Conservation (phyloP, 768 basidiomycete species). For the Panus rudis region DNA sequence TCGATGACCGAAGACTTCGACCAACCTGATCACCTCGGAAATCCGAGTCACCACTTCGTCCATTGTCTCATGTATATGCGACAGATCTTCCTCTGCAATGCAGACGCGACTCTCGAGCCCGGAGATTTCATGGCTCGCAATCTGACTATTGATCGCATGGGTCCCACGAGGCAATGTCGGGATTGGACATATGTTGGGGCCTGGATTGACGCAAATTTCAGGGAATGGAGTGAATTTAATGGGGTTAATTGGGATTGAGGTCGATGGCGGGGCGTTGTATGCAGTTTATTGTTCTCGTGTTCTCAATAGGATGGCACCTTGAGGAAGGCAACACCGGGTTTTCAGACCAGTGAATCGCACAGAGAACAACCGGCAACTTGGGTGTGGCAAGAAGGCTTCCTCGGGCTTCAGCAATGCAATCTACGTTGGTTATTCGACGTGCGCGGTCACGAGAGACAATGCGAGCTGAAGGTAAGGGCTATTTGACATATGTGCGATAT, state of each 20-base stretch:
- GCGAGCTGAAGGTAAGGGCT: too few species aligned
- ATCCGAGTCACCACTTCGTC: slow-evolving; percentile 6
- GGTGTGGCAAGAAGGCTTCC: too few species aligned
- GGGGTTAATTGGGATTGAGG: too few species aligned
- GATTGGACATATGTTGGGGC: slow-evolving; percentile 1
- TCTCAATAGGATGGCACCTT: too few species aligned
- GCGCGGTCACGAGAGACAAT: too few species aligned
- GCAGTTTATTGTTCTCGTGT: not conserved
- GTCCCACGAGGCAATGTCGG: not conserved
- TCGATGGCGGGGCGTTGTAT: too few species aligned
- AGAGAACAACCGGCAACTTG: too few species aligned
- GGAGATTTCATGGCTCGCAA: slow-evolving; percentile 1
- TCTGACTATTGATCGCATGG: not conserved
- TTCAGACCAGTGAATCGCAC: too few species aligned
- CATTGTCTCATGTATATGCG: slow-evolving; percentile 18
- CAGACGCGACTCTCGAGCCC: slow-evolving; percentile 16
- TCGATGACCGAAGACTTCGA: slow-evolving; percentile 3
- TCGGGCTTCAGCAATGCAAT: too few species aligned
- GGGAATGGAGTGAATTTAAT: not conserved
- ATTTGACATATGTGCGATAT: too few species aligned
- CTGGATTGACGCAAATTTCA: not conserved
- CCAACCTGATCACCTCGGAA: not conserved
- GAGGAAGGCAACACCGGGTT: too few species aligned
- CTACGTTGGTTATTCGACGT: too few species aligned
- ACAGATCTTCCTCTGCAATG: slow-evolving; percentile 14